Percentiles rank a stretch among this genome's conserved stretches.
Evolutionary conservation across 116 monocot species (phyloP).

Genomic region (Papilionanthe hybrid): DNA sequence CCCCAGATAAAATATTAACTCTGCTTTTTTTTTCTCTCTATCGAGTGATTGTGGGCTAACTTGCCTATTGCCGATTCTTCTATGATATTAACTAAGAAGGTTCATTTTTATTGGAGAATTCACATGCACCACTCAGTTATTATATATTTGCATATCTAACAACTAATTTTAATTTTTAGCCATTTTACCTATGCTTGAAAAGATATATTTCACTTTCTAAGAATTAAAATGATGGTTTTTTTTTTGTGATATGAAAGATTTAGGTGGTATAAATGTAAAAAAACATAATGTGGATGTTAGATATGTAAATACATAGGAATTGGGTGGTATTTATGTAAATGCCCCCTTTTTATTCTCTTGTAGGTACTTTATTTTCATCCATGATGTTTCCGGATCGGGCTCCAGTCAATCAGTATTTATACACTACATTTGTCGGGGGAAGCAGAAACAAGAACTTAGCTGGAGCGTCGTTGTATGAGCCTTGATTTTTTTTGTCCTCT

Average conservation of each 20-base stretch:
- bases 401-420: slow-evolving; percentile 71
- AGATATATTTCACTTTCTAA: no score
- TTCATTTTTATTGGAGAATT: background rate
- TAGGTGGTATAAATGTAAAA: no score
- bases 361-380: slow-evolving; percentile 95
- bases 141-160: no score
- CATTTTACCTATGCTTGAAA: no score
- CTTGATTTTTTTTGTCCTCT: background rate
- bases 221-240: no score
- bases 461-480: slow-evolving; percentile 69
- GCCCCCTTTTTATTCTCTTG: background rate
- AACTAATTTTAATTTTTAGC: no score
- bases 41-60: background rate
- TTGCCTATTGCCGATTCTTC: background rate
- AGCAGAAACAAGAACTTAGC: slow-evolving; percentile 82
- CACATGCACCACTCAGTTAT: no score
- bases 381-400: slow-evolving; percentile 97
- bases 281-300: no score
- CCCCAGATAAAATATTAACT: background rate
- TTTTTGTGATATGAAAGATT: no score
- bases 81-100: background rate
- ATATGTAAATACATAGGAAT: no score
- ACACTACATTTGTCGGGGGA: slow-evolving; percentile 91
- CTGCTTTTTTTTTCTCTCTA: background rate
- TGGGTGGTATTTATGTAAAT: no score